phyloP scores from a whole-genome alignment of 768 basidiomycete genomes.

The Agrocybe pediades region DNA sequence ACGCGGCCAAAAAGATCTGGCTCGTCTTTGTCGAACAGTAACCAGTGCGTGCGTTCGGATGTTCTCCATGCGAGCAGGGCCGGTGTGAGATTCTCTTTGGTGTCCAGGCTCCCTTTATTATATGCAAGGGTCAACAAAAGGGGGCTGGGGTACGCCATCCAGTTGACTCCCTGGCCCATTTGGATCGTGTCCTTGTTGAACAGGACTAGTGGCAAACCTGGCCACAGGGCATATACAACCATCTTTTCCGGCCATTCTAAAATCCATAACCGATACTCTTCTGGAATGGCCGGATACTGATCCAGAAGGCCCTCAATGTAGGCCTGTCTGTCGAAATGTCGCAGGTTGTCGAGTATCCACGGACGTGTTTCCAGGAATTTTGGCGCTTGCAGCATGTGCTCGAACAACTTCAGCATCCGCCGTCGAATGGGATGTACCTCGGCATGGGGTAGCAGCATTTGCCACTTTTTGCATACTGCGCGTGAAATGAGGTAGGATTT shows the following conservation, averaged over 20 bases:
- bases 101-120: not conserved
- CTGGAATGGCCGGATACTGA: conserved; percentile 1
- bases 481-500: too few relatives aligned
- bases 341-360: not conserved
- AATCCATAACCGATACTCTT: conserved; percentile 7
- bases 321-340: conserved; percentile 2
- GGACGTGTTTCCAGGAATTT: not conserved
- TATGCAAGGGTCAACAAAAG: not conserved
- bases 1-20: not conserved
- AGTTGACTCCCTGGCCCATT: not conserved
- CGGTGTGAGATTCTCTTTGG: not conserved
- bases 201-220: not conserved
- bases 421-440: not conserved
- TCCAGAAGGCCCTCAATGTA: not conserved
- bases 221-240: conserved; percentile 2
- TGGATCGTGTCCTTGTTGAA: not conserved
- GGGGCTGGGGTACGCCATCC: not conserved
- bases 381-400: not conserved
- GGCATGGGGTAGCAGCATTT: not conserved
- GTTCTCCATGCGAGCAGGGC: conserved; percentile 2
- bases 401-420: not conserved
- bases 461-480: too few relatives aligned
- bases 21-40: not conserved
- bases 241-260: conserved; percentile 7
- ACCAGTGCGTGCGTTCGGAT: not conserved